A percentile compares a stretch with the other conserved stretches of the same genome.
phyloP scores from a whole-genome alignment of 2,329 filamentous ascomycete species.

The Torrubiellomyces zombiae region DNA sequence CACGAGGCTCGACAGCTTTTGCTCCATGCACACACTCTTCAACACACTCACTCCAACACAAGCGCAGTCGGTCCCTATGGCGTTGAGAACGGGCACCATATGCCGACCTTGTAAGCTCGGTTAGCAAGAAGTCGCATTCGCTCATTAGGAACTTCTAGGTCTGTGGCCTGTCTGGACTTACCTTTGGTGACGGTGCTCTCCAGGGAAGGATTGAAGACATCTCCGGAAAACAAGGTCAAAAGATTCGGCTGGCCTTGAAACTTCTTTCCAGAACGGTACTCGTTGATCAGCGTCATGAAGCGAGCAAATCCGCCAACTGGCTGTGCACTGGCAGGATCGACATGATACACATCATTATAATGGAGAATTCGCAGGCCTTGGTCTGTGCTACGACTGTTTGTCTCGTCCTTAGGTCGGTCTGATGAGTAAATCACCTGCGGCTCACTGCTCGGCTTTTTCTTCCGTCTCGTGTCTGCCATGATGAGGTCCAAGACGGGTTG shows the following conservation, averaged over 20 bases:
- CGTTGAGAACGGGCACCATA: slow-evolving; percentile 76
- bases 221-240: slow-evolving; percentile 74
- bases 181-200: slow-evolving; percentile 85
- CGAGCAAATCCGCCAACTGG: slow-evolving; percentile 68
- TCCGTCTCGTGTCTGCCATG: too few relatives aligned
- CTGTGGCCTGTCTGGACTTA: slow-evolving; percentile 9
- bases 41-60: slow-evolving; percentile 53
- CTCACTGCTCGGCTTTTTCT: slow-evolving; percentile 9
- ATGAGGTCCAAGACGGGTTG: too few relatives aligned
- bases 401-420: slow-evolving; percentile 4
- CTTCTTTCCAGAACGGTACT: slow-evolving; percentile 48
- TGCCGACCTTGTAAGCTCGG: slow-evolving; percentile 43
- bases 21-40: too few relatives aligned
- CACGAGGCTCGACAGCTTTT: too few relatives aligned
- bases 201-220: slow-evolving; percentile 81
- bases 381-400: slow-evolving; percentile 1
- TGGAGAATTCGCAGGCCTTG: slow-evolving; percentile 72
- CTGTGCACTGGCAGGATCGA: slow-evolving; percentile 59
- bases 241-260: slow-evolving; percentile 48
- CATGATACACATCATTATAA: slow-evolving; percentile 90
- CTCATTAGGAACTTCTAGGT: background rate
- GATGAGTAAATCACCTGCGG: slow-evolving; percentile 11
- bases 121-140: background rate
- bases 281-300: slow-evolving; percentile 62
- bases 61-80: slow-evolving; percentile 60